Percentiles rank a stretch among this genome's conserved stretches.
These are phyloP conservation scores for Trichomonas vaginalis DNA, from an alignment of 208 protist genomes.

Conservation along the genomic window DNA sequence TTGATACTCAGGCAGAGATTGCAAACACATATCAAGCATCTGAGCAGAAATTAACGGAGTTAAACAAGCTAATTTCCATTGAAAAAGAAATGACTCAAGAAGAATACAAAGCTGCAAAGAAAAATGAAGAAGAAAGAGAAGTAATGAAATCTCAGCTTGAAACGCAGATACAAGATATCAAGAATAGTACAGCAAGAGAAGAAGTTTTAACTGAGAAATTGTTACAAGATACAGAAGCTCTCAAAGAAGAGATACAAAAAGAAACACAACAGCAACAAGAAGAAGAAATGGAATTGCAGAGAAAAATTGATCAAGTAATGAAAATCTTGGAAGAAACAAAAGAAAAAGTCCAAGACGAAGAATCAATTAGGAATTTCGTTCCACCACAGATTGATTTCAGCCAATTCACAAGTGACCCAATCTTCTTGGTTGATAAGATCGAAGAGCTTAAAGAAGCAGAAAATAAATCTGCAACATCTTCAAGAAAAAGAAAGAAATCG, in stretches of 20 bases:
- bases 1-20: neutral
- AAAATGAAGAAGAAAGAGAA: neutral
- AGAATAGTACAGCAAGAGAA: neutral
- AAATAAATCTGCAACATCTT: neutral
- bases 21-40: neutral
- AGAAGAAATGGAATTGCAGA: neutral
- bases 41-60: neutral
- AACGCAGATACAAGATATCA: neutral
- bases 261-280: neutral
- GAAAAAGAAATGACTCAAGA: neutral
- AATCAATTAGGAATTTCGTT: neutral
- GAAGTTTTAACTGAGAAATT: neutral
- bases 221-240: neutral
- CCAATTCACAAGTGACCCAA: neutral
- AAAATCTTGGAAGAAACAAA: neutral
- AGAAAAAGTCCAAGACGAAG: neutral
- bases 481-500: neutral
- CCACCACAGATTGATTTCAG: neutral
- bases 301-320: neutral
- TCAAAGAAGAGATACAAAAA: neutral
- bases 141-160: neutral
- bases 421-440: slow-evolving; percentile 1
- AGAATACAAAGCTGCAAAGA: neutral
- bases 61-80: neutral
- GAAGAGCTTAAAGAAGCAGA: neutral